Percentiles rank a stretch among this genome's conserved stretches.
phyloP scores from a whole-genome alignment of 208 protist genomes.

The Trypanosoma scelopori region DNA sequence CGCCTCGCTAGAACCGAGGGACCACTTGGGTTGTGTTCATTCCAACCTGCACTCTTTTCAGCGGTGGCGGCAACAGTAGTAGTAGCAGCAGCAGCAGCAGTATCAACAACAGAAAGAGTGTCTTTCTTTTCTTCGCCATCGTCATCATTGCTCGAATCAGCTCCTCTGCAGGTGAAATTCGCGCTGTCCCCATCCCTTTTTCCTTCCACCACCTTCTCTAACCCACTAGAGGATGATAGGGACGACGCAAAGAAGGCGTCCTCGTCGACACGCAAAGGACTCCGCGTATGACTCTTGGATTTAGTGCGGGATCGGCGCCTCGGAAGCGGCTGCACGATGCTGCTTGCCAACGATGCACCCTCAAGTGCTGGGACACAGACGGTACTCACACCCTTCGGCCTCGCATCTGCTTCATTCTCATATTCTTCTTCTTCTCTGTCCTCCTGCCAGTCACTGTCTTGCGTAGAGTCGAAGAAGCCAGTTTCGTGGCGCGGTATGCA shows the following conservation, averaged over 20 bases:
- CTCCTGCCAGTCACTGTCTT: not conserved
- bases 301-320: slow-evolving; percentile 10
- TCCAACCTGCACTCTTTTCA: not conserved
- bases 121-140: not conserved
- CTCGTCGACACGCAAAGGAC: not conserved
- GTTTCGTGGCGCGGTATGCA: not conserved
- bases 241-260: slow-evolving; percentile 23
- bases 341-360: no score
- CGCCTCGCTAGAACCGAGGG: not conserved
- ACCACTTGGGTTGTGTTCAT: no score
- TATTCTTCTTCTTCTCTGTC: not conserved
- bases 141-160: not conserved
- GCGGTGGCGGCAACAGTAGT: no score
- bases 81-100: no score
- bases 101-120: no score
- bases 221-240: slow-evolving; percentile 5
- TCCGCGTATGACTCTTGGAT: slow-evolving; percentile 3
- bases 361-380: no score
- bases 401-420: not conserved
- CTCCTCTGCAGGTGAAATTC: no score
- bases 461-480: slow-evolving; percentile 17
- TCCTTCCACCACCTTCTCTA: not conserved
- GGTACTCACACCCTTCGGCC: no score
- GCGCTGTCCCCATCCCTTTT: no score
- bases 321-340: slow-evolving; percentile 1